Conservation (phyloP, 108 stramenopile species). For the Discostella pseudostelligera region DNA sequence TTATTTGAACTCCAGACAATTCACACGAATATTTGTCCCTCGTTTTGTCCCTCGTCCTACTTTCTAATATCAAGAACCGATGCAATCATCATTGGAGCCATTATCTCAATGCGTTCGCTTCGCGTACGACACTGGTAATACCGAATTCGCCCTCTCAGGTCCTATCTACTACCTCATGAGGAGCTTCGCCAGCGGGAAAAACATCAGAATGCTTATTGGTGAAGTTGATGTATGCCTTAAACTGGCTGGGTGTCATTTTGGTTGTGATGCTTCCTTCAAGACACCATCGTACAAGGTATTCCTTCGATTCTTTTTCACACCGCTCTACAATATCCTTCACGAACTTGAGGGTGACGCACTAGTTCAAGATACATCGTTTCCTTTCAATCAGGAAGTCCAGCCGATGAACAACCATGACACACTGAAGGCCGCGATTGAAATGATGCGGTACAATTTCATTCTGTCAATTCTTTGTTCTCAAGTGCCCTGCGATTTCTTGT, state of each 20-base stretch:
- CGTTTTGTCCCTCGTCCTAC: too few relatives aligned
- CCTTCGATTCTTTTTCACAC: conserved; percentile 6
- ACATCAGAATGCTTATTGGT: conserved; percentile 1
- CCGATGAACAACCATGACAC: neutral
- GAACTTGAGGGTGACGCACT: neutral
- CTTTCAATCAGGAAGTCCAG: neutral
- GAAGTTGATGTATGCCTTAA: conserved; percentile 10
- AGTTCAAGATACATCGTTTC: neutral
- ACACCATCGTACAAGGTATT: neutral
- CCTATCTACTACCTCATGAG: neutral
- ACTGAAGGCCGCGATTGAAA: conserved; percentile 3
- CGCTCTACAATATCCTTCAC: conserved; percentile 6
- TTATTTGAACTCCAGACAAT: neutral
- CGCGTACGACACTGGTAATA: conserved; percentile 13
- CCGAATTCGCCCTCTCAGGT: conserved; percentile 2
- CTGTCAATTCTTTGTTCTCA: neutral
- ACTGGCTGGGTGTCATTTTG: conserved; percentile 3
- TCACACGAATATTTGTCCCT: too few relatives aligned
- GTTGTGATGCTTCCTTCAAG: conserved; percentile 2
- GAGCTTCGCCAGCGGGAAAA: conserved; percentile 14
- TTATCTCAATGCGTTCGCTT: conserved; percentile 8
- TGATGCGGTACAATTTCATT: neutral
- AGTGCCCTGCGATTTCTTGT: neutral
- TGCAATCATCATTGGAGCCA: conserved; percentile 13
- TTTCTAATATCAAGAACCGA: conserved; percentile 11